Percentiles rank a stretch among this genome's conserved stretches.
phyloP scores from a whole-genome alignment of 345 rosid genomes.

The Sisymbrium irio region DNA sequence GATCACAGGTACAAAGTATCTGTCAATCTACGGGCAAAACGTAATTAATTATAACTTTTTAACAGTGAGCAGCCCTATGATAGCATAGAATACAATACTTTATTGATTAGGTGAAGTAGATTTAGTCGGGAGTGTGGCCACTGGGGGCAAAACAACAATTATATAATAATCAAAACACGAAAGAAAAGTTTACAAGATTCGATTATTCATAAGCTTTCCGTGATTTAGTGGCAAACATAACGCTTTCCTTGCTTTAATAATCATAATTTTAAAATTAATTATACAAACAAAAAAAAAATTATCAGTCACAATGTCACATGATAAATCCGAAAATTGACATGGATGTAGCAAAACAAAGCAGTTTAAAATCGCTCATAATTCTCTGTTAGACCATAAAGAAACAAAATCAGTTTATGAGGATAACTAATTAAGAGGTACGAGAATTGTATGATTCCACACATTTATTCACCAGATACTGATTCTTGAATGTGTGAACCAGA shows the following conservation, averaged over 20 bases:
- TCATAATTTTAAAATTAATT: too few relatives aligned
- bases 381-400: neutral
- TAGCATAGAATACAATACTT: neutral
- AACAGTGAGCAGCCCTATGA: slow-evolving; percentile 26
- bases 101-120: slow-evolving; percentile 26
- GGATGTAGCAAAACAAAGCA: neutral
- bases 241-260: neutral
- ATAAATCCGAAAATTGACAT: neutral
- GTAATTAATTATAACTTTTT: neutral
- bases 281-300: too few relatives aligned
- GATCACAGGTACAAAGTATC: neutral
- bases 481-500: neutral
- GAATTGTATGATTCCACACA: neutral
- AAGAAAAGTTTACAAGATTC: neutral
- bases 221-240: slow-evolving; percentile 5
- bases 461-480: neutral
- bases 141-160: slow-evolving; percentile 1
- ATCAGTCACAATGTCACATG: too few relatives aligned
- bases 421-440: neutral
- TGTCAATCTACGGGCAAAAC: neutral
- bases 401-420: neutral
- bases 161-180: neutral
- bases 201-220: slow-evolving; percentile 16
- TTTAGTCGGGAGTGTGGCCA: neutral
- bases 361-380: neutral